Percentiles rank a stretch among this genome's conserved stretches.
Evolutionary conservation across 257 asterid species (phyloP).

Genomic region (Salvia hispanica): DNA sequence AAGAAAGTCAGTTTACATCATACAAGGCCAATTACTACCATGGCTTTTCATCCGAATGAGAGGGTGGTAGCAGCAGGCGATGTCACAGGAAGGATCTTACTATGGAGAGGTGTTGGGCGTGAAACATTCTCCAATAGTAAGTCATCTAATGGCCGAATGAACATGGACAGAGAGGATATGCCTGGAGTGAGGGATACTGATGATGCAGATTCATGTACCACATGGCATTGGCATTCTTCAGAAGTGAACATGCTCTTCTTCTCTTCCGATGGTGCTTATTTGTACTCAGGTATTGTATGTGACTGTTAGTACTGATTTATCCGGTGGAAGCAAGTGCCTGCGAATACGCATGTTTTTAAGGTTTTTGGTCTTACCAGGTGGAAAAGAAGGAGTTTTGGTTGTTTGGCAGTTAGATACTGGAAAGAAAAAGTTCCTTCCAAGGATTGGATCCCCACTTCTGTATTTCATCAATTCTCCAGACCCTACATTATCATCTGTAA

Average conservation of each 20-base stretch:
- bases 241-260: constrained; percentile 80
- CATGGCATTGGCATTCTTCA: constrained; percentile 98
- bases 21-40: constrained; percentile 61
- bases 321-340: constrained; percentile 21
- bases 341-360: constrained; percentile 8
- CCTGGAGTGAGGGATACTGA: constrained; percentile 80
- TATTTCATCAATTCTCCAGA: constrained; percentile 75
- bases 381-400: constrained; percentile 94
- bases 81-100: constrained; percentile 80
- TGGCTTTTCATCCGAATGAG: constrained; percentile 95
- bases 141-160: constrained; percentile 36
- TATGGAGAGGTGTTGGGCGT: constrained; percentile 89
- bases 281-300: constrained; percentile 76
- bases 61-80: constrained; percentile 91
- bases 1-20: constrained; percentile 77
- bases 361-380: constrained; percentile 56
- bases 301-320: constrained; percentile 7
- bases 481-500: constrained; percentile 79
- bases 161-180: constrained; percentile 55
- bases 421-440: constrained; percentile 79
- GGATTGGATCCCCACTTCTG: constrained; percentile 84
- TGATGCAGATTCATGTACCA: constrained; percentile 89
- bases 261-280: constrained; percentile 91
- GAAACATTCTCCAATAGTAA: constrained; percentile 40
- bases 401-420: constrained; percentile 97